Conservation (phyloP, 2,329 filamentous ascomycete genomes). For the Zasmidium citrigriseum region DNA sequence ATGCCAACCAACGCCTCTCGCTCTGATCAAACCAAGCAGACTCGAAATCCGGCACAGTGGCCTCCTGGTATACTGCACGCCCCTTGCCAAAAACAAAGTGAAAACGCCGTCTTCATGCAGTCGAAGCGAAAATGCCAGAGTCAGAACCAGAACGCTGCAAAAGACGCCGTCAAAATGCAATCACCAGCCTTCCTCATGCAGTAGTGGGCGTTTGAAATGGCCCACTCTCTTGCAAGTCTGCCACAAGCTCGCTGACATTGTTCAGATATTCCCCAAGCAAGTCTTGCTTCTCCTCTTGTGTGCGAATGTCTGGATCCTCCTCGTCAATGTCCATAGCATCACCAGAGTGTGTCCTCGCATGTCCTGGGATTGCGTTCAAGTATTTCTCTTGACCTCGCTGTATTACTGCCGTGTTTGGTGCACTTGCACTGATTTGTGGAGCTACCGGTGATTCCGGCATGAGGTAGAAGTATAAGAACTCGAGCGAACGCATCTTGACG, state of each 20-base stretch:
- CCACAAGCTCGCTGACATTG: slow-evolving; percentile 81
- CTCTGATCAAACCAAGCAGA: background rate
- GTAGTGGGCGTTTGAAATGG: slow-evolving; percentile 54
- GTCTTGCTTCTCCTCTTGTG: slow-evolving; percentile 78
- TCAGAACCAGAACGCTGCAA: background rate
- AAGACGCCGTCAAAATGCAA: background rate
- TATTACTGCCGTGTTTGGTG: slow-evolving; percentile 30
- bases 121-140: background rate
- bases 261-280: slow-evolving; percentile 75
- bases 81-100: background rate
- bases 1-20: background rate
- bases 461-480: slow-evolving; percentile 97
- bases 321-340: slow-evolving; percentile 38
- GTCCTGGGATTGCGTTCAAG: slow-evolving; percentile 19
- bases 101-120: background rate
- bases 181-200: background rate
- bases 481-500: slow-evolving; percentile 93
- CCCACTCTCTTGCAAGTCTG: slow-evolving; percentile 74
- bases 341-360: slow-evolving; percentile 34
- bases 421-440: slow-evolving; percentile 22
- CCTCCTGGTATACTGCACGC: background rate
- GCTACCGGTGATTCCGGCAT: slow-evolving; percentile 76
- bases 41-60: background rate
- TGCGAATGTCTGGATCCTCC: slow-evolving; percentile 53
- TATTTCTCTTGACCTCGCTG: slow-evolving; percentile 28